A percentile compares a stretch with the other conserved stretches of the same genome.
These are phyloP conservation scores for Schrenkiella parvula DNA, from an alignment of 345 rosid genomes.

Conservation along the genomic window DNA sequence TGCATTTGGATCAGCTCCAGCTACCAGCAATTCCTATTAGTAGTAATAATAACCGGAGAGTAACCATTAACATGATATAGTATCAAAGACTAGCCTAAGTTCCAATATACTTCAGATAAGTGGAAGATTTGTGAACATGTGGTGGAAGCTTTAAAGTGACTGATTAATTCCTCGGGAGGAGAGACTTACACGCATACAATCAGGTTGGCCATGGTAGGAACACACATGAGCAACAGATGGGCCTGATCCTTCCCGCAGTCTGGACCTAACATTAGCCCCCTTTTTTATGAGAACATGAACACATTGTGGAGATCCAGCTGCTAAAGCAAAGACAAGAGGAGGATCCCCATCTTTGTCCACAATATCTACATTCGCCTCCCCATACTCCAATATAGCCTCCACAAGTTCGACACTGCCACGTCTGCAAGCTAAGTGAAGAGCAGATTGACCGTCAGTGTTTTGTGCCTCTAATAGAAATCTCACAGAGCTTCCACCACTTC, in stretches of 20 bases:
- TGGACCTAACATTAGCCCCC: conserved; percentile 78
- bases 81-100: not conserved
- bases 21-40: conserved; percentile 81
- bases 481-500: conserved; percentile 46
- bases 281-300: conserved; percentile 80
- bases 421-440: conserved; percentile 96
- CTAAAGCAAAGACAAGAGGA: conserved; percentile 96
- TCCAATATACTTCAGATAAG: conserved; percentile 1
- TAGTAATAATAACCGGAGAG: conserved; percentile 14
- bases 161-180: conserved; percentile 1
- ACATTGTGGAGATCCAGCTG: conserved; percentile 97
- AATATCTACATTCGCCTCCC: conserved; percentile 73
- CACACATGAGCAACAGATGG: conserved; percentile 98
- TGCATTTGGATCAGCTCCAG: conserved; percentile 98
- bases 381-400: conserved; percentile 62
- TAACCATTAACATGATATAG: not conserved
- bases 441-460: conserved; percentile 88
- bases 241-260: conserved; percentile 84
- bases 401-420: conserved; percentile 91
- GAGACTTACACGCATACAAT: conserved; percentile 89
- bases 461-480: conserved; percentile 70
- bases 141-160: conserved; percentile 4
- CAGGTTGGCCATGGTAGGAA: conserved; percentile 99
- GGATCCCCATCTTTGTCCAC: conserved; percentile 97
- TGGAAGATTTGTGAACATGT: not conserved